These are phyloP conservation scores for Zygnema cylindricum DNA, from an alignment of 139 green algal species.

Conservation along the genomic window DNA sequence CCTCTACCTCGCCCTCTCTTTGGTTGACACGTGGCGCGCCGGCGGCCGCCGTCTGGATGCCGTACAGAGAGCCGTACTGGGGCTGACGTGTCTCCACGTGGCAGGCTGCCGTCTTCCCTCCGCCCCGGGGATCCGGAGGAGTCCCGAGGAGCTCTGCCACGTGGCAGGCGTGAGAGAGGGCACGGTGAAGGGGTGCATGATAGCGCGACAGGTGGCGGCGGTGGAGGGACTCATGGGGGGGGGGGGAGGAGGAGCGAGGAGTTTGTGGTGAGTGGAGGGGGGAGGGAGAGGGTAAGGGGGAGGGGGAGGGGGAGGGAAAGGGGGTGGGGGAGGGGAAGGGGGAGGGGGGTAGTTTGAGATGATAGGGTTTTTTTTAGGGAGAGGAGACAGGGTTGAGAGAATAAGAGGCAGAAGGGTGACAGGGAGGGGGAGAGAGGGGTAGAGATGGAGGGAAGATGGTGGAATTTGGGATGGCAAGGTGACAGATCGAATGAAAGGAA, in stretches of 20 bases:
- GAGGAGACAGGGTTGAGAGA: not conserved
- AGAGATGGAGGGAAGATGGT: not conserved
- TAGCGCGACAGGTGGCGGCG: not conserved
- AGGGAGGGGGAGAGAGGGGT: not conserved
- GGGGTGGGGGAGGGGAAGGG: not conserved
- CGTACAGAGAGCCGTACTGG: not conserved
- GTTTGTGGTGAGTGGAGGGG: not conserved
- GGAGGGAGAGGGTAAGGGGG: not conserved
- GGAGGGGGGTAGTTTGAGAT: no score
- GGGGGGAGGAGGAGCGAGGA: not conserved
- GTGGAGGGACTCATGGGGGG: not conserved
- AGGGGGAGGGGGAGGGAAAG: not conserved
- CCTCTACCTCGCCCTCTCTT: not conserved
- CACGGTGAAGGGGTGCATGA: not conserved
- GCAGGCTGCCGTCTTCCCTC: not conserved
- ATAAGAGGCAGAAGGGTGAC: not conserved
- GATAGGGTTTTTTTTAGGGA: no score
- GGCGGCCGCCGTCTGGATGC: not conserved
- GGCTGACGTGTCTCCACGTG: not conserved
- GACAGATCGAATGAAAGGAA: not conserved
- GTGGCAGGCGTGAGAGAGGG: not conserved
- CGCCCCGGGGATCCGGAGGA: not conserved
- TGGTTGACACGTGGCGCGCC: not conserved
- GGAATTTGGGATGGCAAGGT: not conserved
- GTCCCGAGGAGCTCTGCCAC: not conserved